Evolutionary conservation across 2,329 filamentous ascomycete genomes (phyloP), one percentile per base, ranked within the genome.

Genomic region (Penicillium hordei): DNA sequence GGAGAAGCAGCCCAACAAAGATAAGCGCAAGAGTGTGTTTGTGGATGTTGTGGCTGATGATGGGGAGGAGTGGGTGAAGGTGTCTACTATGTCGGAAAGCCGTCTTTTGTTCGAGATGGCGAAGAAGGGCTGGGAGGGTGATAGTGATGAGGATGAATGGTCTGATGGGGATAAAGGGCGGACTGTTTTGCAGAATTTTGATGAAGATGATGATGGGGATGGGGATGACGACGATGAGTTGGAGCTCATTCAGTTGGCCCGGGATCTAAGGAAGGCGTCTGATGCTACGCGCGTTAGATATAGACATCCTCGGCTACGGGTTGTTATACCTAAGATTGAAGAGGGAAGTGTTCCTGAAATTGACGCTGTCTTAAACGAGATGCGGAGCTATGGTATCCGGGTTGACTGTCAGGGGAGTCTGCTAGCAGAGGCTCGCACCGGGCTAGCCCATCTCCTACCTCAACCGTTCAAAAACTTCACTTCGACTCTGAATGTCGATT

Each of bases 41-140:
- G 85, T 89, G 4, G 87, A 90, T 72, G 82, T 89, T 45, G 82
- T 90, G 27, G 81, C 84, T 1, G 78, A 84, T 55, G 81, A 84
- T 68, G 87, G 87, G 12, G 73, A 80, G 57, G 81, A 86, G 65
- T 90, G 87, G 88, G 81, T 87, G 53, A 89, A 89, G 70, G 82
- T 90, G 1, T 88, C 85, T 5, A 87, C 86, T 5, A 76, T 88
- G 25, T 87, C 84, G 0, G 83, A 88, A 62, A 84, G 81, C 57
- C 79, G 86, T 51, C 74, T 90, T 31, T 72, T 89, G 19, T 87
- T 87, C 67, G 87, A 90, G 64, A 80, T 89, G 61, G 87, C 88
- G 4, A 88, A 89, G 70, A 81, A 86, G 57, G 86, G 87, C 12
- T 88, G 85, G 82, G 82, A 85, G 62, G 72, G 71, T 43, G 77